Base-by-base conservation (phyloP, 257 asterid species). In the Rauvolfia tetraphylla region DNA sequence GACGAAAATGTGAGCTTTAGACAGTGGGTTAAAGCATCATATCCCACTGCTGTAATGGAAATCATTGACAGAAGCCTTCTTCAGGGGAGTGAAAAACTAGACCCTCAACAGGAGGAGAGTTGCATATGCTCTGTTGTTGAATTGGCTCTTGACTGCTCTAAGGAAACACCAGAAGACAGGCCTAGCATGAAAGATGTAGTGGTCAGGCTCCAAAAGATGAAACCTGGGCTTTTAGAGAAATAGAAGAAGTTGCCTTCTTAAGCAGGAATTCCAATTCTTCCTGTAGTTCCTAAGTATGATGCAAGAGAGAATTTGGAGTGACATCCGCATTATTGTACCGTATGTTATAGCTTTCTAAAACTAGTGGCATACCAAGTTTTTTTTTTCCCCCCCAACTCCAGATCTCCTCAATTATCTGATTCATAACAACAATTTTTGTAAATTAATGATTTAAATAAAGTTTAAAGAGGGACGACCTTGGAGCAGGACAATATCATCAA, bases 61-160 rank as follows among this genome's bases (percentile, higher is more conserved):
- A 71, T 71, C 4, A 48, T 51, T 42, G 75, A 71, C 44, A 31
- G 8, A 22, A 31, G 39, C 33, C 42, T 71, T 46, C 34, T 71
- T n/a, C 34, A 42, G 31, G 54, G 33, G n/a, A 20, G 9, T 39
- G 74, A 27, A 27, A 48, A 70, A 46, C 27, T 11, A 33, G 7
- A 36, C 48, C 33, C 29, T 53, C 54, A 56, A 73, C 23, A 72
- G 11, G 31, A 51, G 27, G 31, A 51, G 27, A 53, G 15, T 33
- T 44, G 49, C 65, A 34, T 71, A 1, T 29, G 27, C 41, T 15
- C 29, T 29, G 1, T 53, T 22, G 34, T 72, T 54, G 48, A 51
- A 31, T 31, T 72, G 27, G 65, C 65, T 53, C 48, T 72, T 31
- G 76, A 72, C 12, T 72, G 76, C 48, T 46, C 75, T 29, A 49